Evolutionary conservation across 2,329 filamentous ascomycete genomes (phyloP).

Genomic region (Spiromastix sp.): DNA sequence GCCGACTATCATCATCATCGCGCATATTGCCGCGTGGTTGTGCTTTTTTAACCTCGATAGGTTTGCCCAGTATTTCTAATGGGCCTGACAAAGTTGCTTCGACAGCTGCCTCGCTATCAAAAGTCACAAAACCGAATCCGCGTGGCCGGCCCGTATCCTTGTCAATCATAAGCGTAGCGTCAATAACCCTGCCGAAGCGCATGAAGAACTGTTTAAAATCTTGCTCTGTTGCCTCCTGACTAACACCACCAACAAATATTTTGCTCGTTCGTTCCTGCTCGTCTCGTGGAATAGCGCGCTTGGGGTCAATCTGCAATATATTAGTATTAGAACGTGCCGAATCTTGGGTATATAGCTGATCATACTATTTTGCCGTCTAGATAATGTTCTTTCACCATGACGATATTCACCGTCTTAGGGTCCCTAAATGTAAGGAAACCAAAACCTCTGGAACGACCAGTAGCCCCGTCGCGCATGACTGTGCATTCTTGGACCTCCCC

Average conservation of each 20-base stretch:
- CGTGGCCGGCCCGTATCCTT: slow-evolving; percentile 96
- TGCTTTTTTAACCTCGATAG: slow-evolving; percentile 96
- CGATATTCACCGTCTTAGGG: slow-evolving; percentile 93
- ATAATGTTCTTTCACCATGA: slow-evolving; percentile 99
- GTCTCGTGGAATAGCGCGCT: slow-evolving; percentile 90
- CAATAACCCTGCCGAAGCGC: slow-evolving; percentile 89
- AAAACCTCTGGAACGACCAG: slow-evolving; percentile 87
- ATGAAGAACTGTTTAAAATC: slow-evolving; percentile 97
- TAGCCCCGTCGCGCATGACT: slow-evolving; percentile 96
- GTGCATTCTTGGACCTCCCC: slow-evolving; percentile 96
- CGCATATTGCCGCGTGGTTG: slow-evolving; percentile 90
- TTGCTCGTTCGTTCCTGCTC: slow-evolving; percentile 98
- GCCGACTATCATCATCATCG: slow-evolving; percentile 68
- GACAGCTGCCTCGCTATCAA: slow-evolving; percentile 90
- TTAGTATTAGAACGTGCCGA: not conserved
- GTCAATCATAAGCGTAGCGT: slow-evolving; percentile 99
- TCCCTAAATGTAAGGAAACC: slow-evolving; percentile 98
- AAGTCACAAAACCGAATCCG: slow-evolving; percentile 96
- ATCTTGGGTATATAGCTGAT: slow-evolving; percentile 8
- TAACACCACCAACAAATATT: slow-evolving; percentile 96
- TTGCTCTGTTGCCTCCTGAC: slow-evolving; percentile 90
- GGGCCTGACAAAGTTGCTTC: slow-evolving; percentile 78
- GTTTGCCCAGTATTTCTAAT: slow-evolving; percentile 87
- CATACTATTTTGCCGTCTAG: slow-evolving; percentile 94
- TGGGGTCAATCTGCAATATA: slow-evolving; percentile 76